These are phyloP conservation scores for Cryphonectria carpinicola DNA, from an alignment of 2,329 filamentous ascomycete genomes.

Conservation along the genomic window DNA sequence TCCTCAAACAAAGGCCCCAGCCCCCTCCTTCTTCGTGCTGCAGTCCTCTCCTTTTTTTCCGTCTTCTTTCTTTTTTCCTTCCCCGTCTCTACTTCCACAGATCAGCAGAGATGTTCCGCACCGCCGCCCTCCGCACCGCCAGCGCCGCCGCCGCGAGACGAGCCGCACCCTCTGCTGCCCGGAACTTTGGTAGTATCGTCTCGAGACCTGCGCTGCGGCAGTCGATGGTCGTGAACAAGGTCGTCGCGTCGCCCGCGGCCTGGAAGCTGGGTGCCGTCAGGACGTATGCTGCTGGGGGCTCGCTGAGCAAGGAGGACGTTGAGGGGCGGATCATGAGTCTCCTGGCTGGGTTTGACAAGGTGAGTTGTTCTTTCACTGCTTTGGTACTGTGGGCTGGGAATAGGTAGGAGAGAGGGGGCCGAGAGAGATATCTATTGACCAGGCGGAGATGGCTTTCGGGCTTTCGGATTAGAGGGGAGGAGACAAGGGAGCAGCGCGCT, in stretches of 20 bases:
- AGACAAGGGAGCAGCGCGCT: neutral
- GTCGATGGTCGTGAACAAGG: conserved; percentile 50
- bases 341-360: conserved; percentile 97
- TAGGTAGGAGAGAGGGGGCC: too few relatives aligned
- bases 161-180: conserved; percentile 54
- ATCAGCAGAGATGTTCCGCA: conserved; percentile 78
- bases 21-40: neutral
- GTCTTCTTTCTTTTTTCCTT: conserved; percentile 9
- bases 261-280: conserved; percentile 70
- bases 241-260: conserved; percentile 61
- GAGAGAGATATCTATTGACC: neutral
- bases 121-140: conserved; percentile 77
- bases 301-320: conserved; percentile 73
- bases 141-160: conserved; percentile 57
- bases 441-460: neutral
- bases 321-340: conserved; percentile 91
- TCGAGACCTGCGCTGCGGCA: conserved; percentile 49
- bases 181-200: conserved; percentile 49
- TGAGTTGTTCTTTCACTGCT: conserved; percentile 45
- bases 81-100: neutral
- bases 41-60: conserved; percentile 13
- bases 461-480: too few relatives aligned
- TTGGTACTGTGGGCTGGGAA: neutral
- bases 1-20: neutral
- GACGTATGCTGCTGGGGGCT: conserved; percentile 83